Evolutionary conservation across 495 filamentous ascomycete genomes (phyloP).

Genomic region (Trichoderma orchidacearum): DNA sequence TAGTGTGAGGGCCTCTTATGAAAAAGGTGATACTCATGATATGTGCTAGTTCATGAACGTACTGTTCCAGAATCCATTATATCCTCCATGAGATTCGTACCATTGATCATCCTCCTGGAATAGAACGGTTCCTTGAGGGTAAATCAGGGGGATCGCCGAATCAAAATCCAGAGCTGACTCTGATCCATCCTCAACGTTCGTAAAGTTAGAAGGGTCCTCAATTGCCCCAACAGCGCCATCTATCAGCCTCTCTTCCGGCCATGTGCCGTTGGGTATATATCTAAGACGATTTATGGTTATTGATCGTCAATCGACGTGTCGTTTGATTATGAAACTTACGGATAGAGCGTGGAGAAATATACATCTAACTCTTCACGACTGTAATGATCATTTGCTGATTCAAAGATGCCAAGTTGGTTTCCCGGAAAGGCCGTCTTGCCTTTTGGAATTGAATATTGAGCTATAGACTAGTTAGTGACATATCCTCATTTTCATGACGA

Average conservation of each 20-base stretch:
- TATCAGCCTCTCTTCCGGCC: slow-evolving; percentile 14
- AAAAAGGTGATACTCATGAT: background rate
- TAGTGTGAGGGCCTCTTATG: background rate
- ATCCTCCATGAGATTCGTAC: slow-evolving; percentile 16
- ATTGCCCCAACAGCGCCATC: slow-evolving; percentile 14
- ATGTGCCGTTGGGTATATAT: slow-evolving; percentile 16
- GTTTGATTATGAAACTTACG: slow-evolving; percentile 2
- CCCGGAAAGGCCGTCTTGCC: slow-evolving; percentile 12
- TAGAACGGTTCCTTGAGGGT: slow-evolving; percentile 43
- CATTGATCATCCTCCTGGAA: slow-evolving; percentile 45
- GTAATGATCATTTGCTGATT: slow-evolving; percentile 21
- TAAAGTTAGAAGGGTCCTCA: slow-evolving; percentile 6
- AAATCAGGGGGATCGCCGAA: slow-evolving; percentile 27
- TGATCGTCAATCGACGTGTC: background rate
- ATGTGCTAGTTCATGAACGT: background rate
- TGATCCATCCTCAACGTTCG: slow-evolving; percentile 4
- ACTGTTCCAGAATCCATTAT: slow-evolving; percentile 38
- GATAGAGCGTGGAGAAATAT: slow-evolving; percentile 40
- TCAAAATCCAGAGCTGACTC: slow-evolving; percentile 23
- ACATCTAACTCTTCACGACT: slow-evolving; percentile 43
- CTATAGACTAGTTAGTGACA: slow-evolving; percentile 1
- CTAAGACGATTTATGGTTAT: background rate
- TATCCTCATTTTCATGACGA: background rate
- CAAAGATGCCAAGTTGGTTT: slow-evolving; percentile 23
- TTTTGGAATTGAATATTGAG: slow-evolving; percentile 19